Conservation (phyloP, 1,284 basidiomycete genomes). For the Marasmius fiardii region DNA sequence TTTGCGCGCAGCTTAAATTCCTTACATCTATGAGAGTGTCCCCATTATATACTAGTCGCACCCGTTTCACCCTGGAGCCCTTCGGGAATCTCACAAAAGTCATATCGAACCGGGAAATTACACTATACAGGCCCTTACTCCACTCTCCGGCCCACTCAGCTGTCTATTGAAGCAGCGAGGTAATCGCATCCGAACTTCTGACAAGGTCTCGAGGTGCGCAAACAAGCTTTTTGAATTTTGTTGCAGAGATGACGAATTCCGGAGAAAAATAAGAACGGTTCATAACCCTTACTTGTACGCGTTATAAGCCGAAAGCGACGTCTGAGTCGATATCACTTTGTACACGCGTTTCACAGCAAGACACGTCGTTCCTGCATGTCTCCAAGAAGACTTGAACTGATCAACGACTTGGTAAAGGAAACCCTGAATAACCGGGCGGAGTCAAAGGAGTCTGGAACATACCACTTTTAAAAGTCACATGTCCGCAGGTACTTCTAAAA, state of each 20-base stretch:
- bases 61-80: background rate
- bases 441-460: conserved; percentile 15
- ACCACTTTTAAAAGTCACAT: conserved; percentile 63
- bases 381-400: conserved; percentile 65
- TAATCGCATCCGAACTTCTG: background rate
- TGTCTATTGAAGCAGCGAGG: background rate
- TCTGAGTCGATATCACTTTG: conserved; percentile 50
- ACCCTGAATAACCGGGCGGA: background rate
- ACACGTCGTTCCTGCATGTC: conserved; percentile 46
- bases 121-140: background rate
- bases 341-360: conserved; percentile 56
- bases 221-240: background rate
- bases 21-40: background rate
- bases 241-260: no score
- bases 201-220: background rate
- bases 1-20: background rate
- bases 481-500: conserved; percentile 58
- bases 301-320: conserved; percentile 48
- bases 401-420: conserved; percentile 42
- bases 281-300: conserved; percentile 62
- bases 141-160: background rate
- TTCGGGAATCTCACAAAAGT: background rate
- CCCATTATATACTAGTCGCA: background rate
- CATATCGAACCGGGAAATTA: background rate
- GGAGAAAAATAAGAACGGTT: no score